A percentile compares a stretch with the other conserved stretches of the same genome.
phyloP scores from a whole-genome alignment of 1,284 basidiomycete genomes.

The Trichosporon inkin region DNA sequence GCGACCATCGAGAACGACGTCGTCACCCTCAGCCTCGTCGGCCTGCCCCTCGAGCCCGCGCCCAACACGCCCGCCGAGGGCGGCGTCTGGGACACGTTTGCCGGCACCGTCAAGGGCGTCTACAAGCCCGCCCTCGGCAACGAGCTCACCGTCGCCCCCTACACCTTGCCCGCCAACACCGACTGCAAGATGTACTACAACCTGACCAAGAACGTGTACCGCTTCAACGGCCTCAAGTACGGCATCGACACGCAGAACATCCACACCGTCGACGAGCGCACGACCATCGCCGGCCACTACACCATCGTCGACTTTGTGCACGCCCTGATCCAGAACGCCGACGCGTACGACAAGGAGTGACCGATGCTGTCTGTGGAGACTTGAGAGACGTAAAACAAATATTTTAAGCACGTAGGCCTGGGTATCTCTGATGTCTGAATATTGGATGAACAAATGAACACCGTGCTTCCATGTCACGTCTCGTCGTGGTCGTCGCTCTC shows the following conservation, averaged over 20 bases:
- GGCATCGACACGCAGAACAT: constrained; percentile 17
- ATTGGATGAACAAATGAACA: neutral
- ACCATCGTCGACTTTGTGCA: constrained; percentile 45
- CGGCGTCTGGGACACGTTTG: constrained; percentile 48
- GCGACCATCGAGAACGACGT: constrained; percentile 13
- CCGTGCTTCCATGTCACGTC: neutral
- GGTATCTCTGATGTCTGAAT: neutral
- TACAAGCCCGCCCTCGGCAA: constrained; percentile 36
- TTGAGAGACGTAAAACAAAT: neutral
- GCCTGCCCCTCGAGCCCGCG: constrained; percentile 46
- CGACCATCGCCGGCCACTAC: constrained; percentile 35
- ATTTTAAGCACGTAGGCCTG: neutral
- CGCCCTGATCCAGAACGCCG: constrained; percentile 47
- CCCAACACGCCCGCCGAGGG: constrained; percentile 41
- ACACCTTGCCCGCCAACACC: constrained; percentile 29
- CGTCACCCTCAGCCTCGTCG: constrained; percentile 39
- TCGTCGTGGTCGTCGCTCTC: constrained; percentile 4
- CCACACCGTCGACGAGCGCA: constrained; percentile 49
- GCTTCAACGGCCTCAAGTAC: constrained; percentile 37
- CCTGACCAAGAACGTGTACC: constrained; percentile 45
- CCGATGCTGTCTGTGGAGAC: neutral
- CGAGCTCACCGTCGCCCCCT: constrained; percentile 43
- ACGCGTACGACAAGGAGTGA: constrained; percentile 41
- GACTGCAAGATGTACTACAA: constrained; percentile 50
- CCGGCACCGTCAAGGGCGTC: constrained; percentile 44